Percentiles rank a stretch among this genome's conserved stretches.
These are phyloP conservation scores for Ormosia emarginata DNA, from an alignment of 306 rosid species.

Conservation along the genomic window DNA sequence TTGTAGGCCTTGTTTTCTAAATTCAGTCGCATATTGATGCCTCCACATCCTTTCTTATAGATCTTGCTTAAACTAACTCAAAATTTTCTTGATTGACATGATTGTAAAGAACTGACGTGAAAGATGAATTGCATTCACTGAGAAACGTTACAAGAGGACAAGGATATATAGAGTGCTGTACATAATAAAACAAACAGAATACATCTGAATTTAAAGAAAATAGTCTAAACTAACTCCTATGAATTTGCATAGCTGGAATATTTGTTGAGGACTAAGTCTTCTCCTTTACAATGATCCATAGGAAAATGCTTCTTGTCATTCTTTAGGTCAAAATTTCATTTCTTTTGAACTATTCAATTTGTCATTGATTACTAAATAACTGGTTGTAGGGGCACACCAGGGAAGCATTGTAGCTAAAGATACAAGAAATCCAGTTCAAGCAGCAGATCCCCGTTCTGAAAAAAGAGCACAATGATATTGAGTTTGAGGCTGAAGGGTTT, in stretches of 20 bases:
- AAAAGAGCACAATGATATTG: conserved; percentile 57
- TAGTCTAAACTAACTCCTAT: too few relatives aligned
- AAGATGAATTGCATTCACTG: too few relatives aligned
- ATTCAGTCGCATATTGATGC: not conserved
- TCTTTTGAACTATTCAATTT: not conserved
- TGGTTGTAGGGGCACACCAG: conserved; percentile 57
- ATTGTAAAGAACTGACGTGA: too few relatives aligned
- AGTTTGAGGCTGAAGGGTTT: conserved; percentile 17
- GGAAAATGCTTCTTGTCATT: not conserved
- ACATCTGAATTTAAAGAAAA: too few relatives aligned
- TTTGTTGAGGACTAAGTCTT: too few relatives aligned
- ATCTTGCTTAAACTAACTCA: not conserved
- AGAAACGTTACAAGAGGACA: too few relatives aligned
- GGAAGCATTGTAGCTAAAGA: conserved; percentile 57
- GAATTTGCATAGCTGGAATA: too few relatives aligned
- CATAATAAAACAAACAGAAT: too few relatives aligned
- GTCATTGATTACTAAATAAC: conserved; percentile 21
- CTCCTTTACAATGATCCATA: not conserved
- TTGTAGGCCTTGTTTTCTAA: not conserved
- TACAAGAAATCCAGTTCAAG: conserved; percentile 54
- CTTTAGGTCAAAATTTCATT: conserved; percentile 1
- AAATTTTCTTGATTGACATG: too few relatives aligned
- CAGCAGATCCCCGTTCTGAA: conserved; percentile 51
- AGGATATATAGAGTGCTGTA: too few relatives aligned
- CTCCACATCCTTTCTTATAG: not conserved